A percentile compares a stretch with the other conserved stretches of the same genome.
These are phyloP conservation scores for Lipomyces chichibuensis DNA, from an alignment of 805 yeast genomes.

Conservation along the genomic window DNA sequence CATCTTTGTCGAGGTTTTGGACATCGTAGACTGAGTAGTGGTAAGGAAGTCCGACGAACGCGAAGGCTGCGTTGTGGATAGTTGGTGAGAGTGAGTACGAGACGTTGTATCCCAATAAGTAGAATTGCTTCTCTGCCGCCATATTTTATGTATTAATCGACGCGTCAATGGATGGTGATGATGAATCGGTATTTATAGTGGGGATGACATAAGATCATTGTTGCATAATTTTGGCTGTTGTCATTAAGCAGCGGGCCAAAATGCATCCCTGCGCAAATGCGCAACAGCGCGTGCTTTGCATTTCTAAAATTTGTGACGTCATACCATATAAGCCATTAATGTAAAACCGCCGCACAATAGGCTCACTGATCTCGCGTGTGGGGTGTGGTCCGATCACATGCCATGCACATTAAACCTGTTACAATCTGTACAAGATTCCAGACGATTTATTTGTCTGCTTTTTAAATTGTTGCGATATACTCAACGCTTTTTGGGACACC, in stretches of 20 bases:
- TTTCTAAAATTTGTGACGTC: not conserved
- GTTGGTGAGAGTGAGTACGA: slow-evolving; percentile 86
- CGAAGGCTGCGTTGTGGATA: slow-evolving; percentile 79
- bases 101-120: slow-evolving; percentile 36
- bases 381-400: not conserved
- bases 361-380: not conserved
- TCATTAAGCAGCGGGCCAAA: not conserved
- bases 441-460: not conserved
- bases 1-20: slow-evolving; percentile 9
- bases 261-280: slow-evolving; percentile 3
- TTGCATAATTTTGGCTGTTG: too few relatives aligned
- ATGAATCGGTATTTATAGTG: too few relatives aligned
- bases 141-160: not conserved
- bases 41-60: slow-evolving; percentile 77
- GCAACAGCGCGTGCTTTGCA: not conserved
- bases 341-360: not conserved
- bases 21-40: slow-evolving; percentile 49
- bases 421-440: not conserved
- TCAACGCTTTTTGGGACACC: not conserved
- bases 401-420: not conserved
- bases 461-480: not conserved
- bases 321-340: not conserved
- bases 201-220: not conserved
- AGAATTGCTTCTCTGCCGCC: slow-evolving; percentile 46
- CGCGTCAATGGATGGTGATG: not conserved